Base-by-base conservation (phyloP, 2,329 filamentous ascomycete genomes). In the Alternaria arborescens region DNA sequence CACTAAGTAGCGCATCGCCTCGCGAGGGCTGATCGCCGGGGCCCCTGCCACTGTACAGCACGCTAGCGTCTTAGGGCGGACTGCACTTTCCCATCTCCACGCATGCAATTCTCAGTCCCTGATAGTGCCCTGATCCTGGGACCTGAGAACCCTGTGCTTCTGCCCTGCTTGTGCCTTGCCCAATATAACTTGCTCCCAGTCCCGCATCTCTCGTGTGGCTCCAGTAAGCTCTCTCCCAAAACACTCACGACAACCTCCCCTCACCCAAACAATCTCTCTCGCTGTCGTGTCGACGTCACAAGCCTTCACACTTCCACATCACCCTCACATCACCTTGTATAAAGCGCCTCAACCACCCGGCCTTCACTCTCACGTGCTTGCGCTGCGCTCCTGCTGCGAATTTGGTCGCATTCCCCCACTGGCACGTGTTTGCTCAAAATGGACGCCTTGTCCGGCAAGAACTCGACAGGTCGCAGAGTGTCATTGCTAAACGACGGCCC, bases 401-500 rank as follows among this genome's bases (percentile, higher is more conserved):
- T 55, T 53, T 67, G 64, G 65, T 68, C 66, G 67, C 71, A 71
- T 73, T 71, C 70, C 67, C 52, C 48, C 67, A 62, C 67, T 65
- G 71, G 71, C 74, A 73, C 71, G 70, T 69, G 58, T 70, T 59
- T 72, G 70, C 61, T 65, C 64, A 75, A 76, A 76, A 84, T 84
- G 82, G 82, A 84, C 62, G 60, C 62, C 62, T 65, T 65, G 62
- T 65, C 62, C 81, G 82, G 81, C 77, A 83, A 79, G 78, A 82
- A 84, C 73, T 79, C 80, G 69, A 79, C 74, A 66, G 82, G 82
- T 74, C 80, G 81, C 71, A 81, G 78, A 71, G 81, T 84, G 73
- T 83, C 82, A 72, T 77, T 84, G 70, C 77, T 84, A 75, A 84
- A 83, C 79, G 81, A 82, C 73, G 78, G 76, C 73, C 68, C 69